A percentile compares a stretch with the other conserved stretches of the same genome.
phyloP scores from a whole-genome alignment of 2,329 filamentous ascomycete species.

The Ceratocystis albifundus region DNA sequence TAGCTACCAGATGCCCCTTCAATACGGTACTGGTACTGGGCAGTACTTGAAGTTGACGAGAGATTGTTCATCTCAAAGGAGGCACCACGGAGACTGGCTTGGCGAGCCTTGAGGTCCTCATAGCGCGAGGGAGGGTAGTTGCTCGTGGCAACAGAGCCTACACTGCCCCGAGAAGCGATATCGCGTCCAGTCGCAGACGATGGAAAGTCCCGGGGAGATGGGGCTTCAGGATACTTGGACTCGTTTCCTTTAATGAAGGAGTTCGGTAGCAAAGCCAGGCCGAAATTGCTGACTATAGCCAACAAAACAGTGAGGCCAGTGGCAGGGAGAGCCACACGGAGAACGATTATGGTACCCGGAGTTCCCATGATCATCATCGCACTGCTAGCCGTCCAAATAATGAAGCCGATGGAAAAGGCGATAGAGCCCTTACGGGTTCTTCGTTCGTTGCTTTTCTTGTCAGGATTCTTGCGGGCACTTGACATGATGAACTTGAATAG shows the following conservation, averaged over 20 bases:
- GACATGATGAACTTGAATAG: constrained; percentile 32
- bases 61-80: constrained; percentile 18
- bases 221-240: constrained; percentile 22
- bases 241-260: constrained; percentile 19
- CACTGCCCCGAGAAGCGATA: constrained; percentile 27
- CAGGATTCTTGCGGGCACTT: constrained; percentile 24
- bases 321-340: constrained; percentile 41
- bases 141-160: constrained; percentile 34
- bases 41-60: not conserved
- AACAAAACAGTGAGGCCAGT: constrained; percentile 40
- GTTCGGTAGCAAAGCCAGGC: constrained; percentile 33
- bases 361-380: constrained; percentile 41
- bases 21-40: constrained; percentile 17
- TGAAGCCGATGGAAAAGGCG: constrained; percentile 35
- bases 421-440: constrained; percentile 34
- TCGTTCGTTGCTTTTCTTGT: constrained; percentile 29
- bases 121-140: constrained; percentile 38
- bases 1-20: constrained; percentile 13
- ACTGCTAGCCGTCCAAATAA: constrained; percentile 46
- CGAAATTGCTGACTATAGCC: constrained; percentile 30
- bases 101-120: constrained; percentile 38
- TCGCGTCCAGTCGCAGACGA: constrained; percentile 17
- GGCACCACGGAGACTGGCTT: not conserved
- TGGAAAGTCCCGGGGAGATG: constrained; percentile 25
- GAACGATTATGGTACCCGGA: constrained; percentile 33